A percentile compares a stretch with the other conserved stretches of the same genome.
These are phyloP conservation scores for Prototheca wickerhamii DNA, from an alignment of 163 green algal genomes.

Conservation along the genomic window DNA sequence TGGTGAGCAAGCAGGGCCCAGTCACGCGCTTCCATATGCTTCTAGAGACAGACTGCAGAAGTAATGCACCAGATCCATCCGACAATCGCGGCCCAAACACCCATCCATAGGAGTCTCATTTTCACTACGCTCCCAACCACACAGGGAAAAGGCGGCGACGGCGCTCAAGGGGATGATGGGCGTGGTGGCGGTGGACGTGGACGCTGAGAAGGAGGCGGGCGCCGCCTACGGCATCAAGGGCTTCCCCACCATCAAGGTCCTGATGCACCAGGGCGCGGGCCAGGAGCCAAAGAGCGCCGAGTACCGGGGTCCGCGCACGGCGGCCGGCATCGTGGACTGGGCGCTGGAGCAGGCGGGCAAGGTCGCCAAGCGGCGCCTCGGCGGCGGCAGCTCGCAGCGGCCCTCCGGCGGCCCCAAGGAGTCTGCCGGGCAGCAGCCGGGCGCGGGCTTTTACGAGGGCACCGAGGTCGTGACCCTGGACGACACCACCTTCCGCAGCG, in stretches of 20 bases:
- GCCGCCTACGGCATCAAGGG: conserved; percentile 39
- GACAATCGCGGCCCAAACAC: conserved; percentile 27
- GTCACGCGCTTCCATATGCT: conserved; percentile 70
- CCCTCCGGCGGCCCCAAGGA: conserved; percentile 1
- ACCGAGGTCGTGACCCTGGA: conserved; percentile 57
- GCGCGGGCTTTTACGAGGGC: conserved; percentile 21
- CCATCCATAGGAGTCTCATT: conserved; percentile 57
- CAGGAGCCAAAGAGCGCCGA: conserved; percentile 33
- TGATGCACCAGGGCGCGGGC: conserved; percentile 39
- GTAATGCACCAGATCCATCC: neutral
- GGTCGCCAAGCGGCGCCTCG: conserved; percentile 51
- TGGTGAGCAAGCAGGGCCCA: conserved; percentile 62
- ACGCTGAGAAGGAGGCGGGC: conserved; percentile 58
- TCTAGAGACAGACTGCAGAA: neutral
- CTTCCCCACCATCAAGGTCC: conserved; percentile 89
- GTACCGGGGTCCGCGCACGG: conserved; percentile 57
- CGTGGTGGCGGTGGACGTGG: conserved; percentile 74
- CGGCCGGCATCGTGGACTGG: conserved; percentile 67
- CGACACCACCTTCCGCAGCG: conserved; percentile 47
- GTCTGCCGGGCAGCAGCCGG: neutral
- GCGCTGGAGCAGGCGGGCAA: conserved; percentile 61
- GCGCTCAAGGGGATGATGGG: conserved; percentile 63
- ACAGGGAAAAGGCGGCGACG: conserved; percentile 52
- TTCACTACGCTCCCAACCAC: conserved; percentile 63
- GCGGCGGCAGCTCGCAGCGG: conserved; percentile 41